These are phyloP conservation scores for Aristolochia californica DNA, from an alignment of 164 flowering plant genomes.

Conservation along the genomic window DNA sequence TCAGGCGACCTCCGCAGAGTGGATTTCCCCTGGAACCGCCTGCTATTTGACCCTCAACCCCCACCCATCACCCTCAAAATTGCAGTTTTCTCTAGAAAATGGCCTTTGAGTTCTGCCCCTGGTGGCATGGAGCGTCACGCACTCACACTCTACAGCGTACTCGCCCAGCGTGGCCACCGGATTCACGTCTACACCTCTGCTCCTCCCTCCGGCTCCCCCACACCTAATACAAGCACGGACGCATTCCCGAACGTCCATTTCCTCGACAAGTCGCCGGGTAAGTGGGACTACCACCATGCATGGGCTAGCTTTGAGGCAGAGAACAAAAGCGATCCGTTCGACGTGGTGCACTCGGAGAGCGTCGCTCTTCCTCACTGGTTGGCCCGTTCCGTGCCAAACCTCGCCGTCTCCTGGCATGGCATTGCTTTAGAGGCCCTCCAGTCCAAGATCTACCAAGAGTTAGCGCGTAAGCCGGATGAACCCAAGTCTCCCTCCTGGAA, in stretches of 20 bases:
- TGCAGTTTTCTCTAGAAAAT: constrained; percentile 84
- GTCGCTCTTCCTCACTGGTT: constrained; percentile 76
- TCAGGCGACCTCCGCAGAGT: constrained; percentile 67
- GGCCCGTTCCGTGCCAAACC: constrained; percentile 48
- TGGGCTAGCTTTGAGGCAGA: constrained; percentile 56
- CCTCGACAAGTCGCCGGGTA: constrained; percentile 52
- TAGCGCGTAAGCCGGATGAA: constrained; percentile 39
- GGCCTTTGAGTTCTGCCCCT: constrained; percentile 58
- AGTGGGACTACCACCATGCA: constrained; percentile 59
- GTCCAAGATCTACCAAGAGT: constrained; percentile 64
- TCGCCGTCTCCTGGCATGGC: constrained; percentile 87
- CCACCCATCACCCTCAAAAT: constrained; percentile 37
- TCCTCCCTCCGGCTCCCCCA: background rate
- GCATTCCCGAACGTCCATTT: constrained; percentile 34
- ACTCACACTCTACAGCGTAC: constrained; percentile 45
- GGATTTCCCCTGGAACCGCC: constrained; percentile 73
- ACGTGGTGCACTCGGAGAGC: constrained; percentile 84
- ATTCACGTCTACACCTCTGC: constrained; percentile 73
- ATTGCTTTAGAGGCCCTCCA: constrained; percentile 72
- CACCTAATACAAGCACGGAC: background rate
- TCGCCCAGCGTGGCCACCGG: constrained; percentile 54
- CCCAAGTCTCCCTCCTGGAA: constrained; percentile 28
- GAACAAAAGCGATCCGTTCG: constrained; percentile 39
- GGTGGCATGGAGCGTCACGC: constrained; percentile 99
- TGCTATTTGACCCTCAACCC: constrained; percentile 18